Evolutionary conservation across 805 yeast genomes (phyloP).

Genomic region (Lipomyces kockii): DNA sequence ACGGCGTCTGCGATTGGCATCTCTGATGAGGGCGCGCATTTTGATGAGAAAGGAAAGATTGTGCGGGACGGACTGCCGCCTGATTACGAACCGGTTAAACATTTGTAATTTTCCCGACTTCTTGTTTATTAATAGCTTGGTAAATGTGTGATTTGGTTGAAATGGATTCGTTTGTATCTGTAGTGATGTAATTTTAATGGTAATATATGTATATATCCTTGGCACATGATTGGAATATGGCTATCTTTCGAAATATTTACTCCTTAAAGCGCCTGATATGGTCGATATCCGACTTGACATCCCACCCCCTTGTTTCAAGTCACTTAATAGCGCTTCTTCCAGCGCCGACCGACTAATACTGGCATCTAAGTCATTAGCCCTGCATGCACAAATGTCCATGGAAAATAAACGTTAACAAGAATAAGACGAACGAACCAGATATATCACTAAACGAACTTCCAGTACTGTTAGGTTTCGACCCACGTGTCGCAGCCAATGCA

Average conservation of each 20-base stretch:
- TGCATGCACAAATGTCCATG: not conserved
- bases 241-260: conserved; percentile 27
- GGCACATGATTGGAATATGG: not conserved
- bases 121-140: not conserved
- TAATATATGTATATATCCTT: too few relatives aligned
- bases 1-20: conserved; percentile 62
- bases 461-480: conserved; percentile 18
- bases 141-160: not conserved
- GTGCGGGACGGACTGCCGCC: conserved; percentile 61
- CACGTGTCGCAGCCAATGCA: conserved; percentile 5
- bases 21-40: conserved; percentile 68
- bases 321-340: conserved; percentile 45
- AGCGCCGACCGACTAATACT: conserved; percentile 45
- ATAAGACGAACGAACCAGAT: conserved; percentile 11
- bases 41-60: conserved; percentile 56
- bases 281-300: conserved; percentile 28
- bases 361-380: conserved; percentile 31
- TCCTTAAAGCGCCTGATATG: conserved; percentile 20
- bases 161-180: not conserved
- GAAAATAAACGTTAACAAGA: not conserved
- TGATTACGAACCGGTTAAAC: conserved; percentile 30
- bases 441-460: conserved; percentile 34
- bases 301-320: conserved; percentile 19
- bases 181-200: not conserved
- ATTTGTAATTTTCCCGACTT: conserved; percentile 11